These are phyloP conservation scores for Dryas octopetala DNA, from an alignment of 306 rosid species.

Conservation along the genomic window DNA sequence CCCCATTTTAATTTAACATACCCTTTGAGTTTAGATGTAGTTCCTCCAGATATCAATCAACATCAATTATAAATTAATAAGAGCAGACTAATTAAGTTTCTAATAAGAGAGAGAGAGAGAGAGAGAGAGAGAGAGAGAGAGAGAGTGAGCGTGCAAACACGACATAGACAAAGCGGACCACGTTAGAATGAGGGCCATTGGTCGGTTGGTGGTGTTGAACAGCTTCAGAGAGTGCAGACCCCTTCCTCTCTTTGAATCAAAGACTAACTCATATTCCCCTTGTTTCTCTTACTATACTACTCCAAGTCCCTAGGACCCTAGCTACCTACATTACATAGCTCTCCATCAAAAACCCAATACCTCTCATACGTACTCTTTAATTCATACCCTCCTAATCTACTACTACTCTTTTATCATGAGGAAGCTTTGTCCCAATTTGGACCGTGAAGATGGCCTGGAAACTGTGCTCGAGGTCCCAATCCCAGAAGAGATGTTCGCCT, in stretches of 20 bases:
- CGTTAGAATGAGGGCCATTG: constrained; percentile 50
- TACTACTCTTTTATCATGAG: constrained; percentile 47
- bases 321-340: constrained; percentile 18
- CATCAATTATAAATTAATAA: constrained; percentile 14
- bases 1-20: not conserved
- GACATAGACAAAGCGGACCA: constrained; percentile 68
- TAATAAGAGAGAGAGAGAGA: constrained; percentile 35
- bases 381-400: not conserved
- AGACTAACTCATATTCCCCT: constrained; percentile 11
- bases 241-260: constrained; percentile 34
- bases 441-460: constrained; percentile 84
- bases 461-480: constrained; percentile 96
- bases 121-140: constrained; percentile 34
- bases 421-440: constrained; percentile 87
- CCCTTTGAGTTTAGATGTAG: not conserved
- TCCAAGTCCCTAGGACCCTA: not conserved
- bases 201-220: constrained; percentile 51
- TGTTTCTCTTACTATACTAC: constrained; percentile 2
- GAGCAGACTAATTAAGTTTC: constrained; percentile 4
- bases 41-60: constrained; percentile 6
- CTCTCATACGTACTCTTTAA: not conserved
- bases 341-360: not conserved
- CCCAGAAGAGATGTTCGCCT: constrained; percentile 70
- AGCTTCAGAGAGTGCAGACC: constrained; percentile 9
- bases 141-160: constrained; percentile 85